Evolutionary conservation across 768 basidiomycete species (phyloP), one percentile per base, ranked within the genome.

Genomic region (Panellus pusillus): DNA sequence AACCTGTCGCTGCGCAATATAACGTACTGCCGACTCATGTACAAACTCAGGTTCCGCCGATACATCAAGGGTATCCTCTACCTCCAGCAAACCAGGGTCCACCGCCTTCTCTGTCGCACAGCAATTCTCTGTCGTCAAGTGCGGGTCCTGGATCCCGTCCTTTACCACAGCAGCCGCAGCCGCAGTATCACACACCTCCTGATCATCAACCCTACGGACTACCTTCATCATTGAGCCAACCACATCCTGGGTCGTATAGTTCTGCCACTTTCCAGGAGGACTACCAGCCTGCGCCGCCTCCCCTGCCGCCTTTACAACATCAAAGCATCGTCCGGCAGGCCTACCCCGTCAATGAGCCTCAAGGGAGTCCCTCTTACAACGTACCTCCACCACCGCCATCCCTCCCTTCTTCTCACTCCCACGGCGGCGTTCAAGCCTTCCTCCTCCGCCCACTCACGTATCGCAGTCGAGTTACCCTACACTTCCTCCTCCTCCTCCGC

Each of bases 401-500:
- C 24, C 63, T 65, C 0, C 72, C 74, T 17, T 60, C 69, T 60
- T 65, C 55, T 61, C 57, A 57, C 40, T 56, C 66, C 61, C 70
- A 11, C 66, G 74, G n/a, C 68, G 79, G 44, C 76, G 74, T 35
- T 72, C 78, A 8, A 75, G 77, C 60, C 70, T 86, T 18, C 83
- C 81, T 47, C 76, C 76, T 29, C 80, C 77, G 20, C 82, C 77
- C 19, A 70, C 68, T 49, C 77, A 77, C 50, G 73, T 74, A 44
- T 70, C 74, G 47, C 54, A 62, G 38, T 62, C 64, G 28, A 52
- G 58, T 42, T 64, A 63, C 44, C 67, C 65, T 14, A 66, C 67
- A 37, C 62, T 68, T 44, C 68, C 64, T 60, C 53, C 65, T 48
- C 60, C 65, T 28, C 65, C 69, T 11, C 69, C 65, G 11, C 67